Evolutionary conservation across 805 yeast species (phyloP).

Genomic region (Candida vaughaniae): DNA sequence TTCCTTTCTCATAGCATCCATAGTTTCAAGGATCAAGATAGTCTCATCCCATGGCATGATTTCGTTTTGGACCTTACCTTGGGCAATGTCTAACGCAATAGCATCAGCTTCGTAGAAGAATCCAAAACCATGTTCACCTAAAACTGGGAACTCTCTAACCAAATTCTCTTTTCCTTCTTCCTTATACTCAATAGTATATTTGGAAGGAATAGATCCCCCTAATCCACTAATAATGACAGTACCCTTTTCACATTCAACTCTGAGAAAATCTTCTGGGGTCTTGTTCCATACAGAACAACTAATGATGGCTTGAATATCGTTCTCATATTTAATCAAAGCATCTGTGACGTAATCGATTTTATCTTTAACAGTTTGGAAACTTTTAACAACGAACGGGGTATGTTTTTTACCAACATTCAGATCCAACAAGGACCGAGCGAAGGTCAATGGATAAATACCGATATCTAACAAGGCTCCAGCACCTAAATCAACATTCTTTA

Average conservation of each 20-base stretch:
- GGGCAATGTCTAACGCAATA: conserved; percentile 27
- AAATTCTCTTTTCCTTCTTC: conserved; percentile 27
- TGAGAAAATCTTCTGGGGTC: conserved; percentile 23
- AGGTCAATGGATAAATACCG: conserved; percentile 51
- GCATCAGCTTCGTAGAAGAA: conserved; percentile 56
- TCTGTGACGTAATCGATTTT: conserved; percentile 41
- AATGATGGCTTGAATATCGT: conserved; percentile 39
- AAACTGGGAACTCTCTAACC: conserved; percentile 22
- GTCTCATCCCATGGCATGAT: conserved; percentile 44
- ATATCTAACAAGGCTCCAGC: conserved; percentile 59
- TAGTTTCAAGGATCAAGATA: conserved; percentile 39
- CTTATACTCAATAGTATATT: conserved; percentile 20
- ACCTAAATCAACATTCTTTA: conserved; percentile 44
- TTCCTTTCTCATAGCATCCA: conserved; percentile 47
- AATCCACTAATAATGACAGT: conserved; percentile 9
- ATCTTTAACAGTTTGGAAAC: conserved; percentile 34
- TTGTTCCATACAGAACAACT: conserved; percentile 23
- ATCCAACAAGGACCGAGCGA: conserved; percentile 37
- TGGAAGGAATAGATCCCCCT: conserved; percentile 15
- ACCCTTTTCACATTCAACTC: conserved; percentile 31
- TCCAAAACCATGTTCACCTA: conserved; percentile 40
- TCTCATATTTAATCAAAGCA: conserved; percentile 30
- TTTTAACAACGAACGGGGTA: conserved; percentile 16
- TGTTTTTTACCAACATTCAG: conserved; percentile 23
- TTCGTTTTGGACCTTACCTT: conserved; percentile 33